Percentiles rank a stretch among this genome's conserved stretches.
Conservation (phyloP, 192 early-diverging fungal species). For the Umbelopsis ramanniana region DNA sequence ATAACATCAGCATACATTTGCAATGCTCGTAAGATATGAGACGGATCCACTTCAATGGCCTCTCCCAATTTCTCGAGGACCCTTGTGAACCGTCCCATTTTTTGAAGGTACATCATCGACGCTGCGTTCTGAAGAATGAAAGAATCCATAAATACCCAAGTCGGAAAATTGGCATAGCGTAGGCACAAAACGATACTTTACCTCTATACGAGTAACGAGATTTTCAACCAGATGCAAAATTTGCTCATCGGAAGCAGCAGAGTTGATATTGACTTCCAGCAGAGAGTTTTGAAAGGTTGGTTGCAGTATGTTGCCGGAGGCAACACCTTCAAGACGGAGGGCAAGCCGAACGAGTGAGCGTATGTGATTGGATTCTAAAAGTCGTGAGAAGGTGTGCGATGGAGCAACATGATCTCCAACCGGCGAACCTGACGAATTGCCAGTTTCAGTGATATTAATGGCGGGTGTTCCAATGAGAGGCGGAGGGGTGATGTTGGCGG, state of each 20-base stretch:
- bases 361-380: conserved; percentile 12
- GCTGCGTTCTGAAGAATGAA: conserved; percentile 58
- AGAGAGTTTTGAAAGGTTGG: conserved; percentile 27
- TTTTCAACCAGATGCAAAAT: conserved; percentile 55
- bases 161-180: neutral
- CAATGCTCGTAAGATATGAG: conserved; percentile 62
- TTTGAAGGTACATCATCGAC: conserved; percentile 61
- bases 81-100: conserved; percentile 56
- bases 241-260: conserved; percentile 57
- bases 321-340: conserved; percentile 34
- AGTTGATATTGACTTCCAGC: conserved; percentile 46
- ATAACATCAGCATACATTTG: conserved; percentile 64
- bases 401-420: neutral
- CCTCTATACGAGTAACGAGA: conserved; percentile 63
- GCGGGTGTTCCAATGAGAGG: neutral
- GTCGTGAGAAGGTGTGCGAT: neutral
- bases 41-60: conserved; percentile 61
- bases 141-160: neutral
- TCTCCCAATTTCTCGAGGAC: conserved; percentile 63
- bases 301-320: conserved; percentile 30
- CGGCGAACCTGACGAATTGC: neutral
- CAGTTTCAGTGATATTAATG: neutral
- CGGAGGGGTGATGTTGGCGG: conserved; percentile 40
- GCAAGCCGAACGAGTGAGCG: conserved; percentile 19
- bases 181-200: conserved; percentile 29